Percentiles rank a stretch among this genome's conserved stretches.
phyloP scores from a whole-genome alignment of 2,329 filamentous ascomycete species.

The Alternaria brassicae region DNA sequence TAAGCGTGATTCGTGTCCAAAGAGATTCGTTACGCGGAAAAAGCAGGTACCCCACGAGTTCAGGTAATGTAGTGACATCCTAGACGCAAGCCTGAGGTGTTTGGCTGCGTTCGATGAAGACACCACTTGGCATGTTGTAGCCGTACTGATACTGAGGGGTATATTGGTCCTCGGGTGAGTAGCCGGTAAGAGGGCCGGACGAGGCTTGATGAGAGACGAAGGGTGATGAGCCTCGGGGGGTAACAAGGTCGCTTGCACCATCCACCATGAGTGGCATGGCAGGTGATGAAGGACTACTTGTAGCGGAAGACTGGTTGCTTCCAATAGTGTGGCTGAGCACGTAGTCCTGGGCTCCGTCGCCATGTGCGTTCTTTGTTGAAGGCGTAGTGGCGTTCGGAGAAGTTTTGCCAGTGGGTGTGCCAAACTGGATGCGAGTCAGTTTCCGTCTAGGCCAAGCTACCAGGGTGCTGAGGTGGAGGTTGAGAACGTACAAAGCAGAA shows the following conservation, averaged over 20 bases:
- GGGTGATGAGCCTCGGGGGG: constrained; percentile 41
- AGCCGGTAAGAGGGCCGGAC: constrained; percentile 51
- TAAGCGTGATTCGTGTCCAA: constrained; percentile 47
- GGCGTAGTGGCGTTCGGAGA: constrained; percentile 45
- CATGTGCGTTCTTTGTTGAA: constrained; percentile 25
- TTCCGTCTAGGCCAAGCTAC: constrained; percentile 46
- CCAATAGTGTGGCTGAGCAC: constrained; percentile 33
- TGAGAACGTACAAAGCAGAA: constrained; percentile 97
- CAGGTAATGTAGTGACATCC: constrained; percentile 16
- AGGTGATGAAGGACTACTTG: constrained; percentile 49
- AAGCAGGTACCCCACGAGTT: constrained; percentile 7
- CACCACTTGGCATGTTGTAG: constrained; percentile 51
- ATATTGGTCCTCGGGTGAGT: constrained; percentile 50
- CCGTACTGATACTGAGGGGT: constrained; percentile 54
- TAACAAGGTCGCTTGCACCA: constrained; percentile 48
- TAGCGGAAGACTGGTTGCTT: constrained; percentile 46
- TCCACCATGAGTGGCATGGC: constrained; percentile 46
- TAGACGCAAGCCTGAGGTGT: constrained; percentile 54
- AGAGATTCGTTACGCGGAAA: constrained; percentile 44
- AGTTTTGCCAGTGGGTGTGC: constrained; percentile 54
- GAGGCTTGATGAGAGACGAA: constrained; percentile 53
- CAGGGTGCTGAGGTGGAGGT: constrained; percentile 42
- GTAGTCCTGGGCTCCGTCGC: constrained; percentile 43
- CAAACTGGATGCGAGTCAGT: constrained; percentile 58
- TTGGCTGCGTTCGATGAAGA: constrained; percentile 55